Base-by-base conservation (phyloP, 2,329 filamentous ascomycete species). In the Penicillium oxalicum region DNA sequence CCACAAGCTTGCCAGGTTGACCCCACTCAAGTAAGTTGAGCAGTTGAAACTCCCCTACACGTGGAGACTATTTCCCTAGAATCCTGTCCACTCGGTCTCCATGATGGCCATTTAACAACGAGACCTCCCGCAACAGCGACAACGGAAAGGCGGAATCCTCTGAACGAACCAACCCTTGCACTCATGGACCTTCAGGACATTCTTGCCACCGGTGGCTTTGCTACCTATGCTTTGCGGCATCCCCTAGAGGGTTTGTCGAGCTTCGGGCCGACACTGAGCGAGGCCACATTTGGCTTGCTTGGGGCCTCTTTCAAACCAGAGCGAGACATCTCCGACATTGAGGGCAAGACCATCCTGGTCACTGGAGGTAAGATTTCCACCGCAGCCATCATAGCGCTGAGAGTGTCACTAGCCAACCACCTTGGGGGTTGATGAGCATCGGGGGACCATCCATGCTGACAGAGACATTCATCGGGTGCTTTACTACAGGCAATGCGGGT, bases 261-360 rank as follows among this genome's bases (percentile, higher is more conserved):
- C 46, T 49, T 67, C 36, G 66, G 63, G 28, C 67, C 67, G 13
- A 69, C 66, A 4, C 44, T 68, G 33, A 68, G 58, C 40, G 68
- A 70, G 46, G 52, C 62, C 38, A 69, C 64, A 0, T 55, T 65
- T 28, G 68, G 68, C 7, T 41, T 66, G 13, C 44, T 66, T 9
- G 67, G 68, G 3, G 52, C 55, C 4, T 63, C 63, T 4, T 76
- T 74, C 52, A 57, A 69, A 6, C 73, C 77, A 0, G 65, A 70
- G 8, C 67, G 59, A 11, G 73, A 78, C 51, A 72, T 79, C 25
- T 58, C 64, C 4, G 67, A 72, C 34, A 68, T 79, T 12, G 58
- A 68, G 1, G 74, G 71, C 37, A 80, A 77, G 51, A 71, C 77
- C 6, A 69, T 79, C 36, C 62, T 79, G 12, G 63, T 80, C 4